Percentiles rank a stretch among this genome's conserved stretches.
Evolutionary conservation across 2,329 filamentous ascomycete genomes (phyloP).

Genomic region (Fusarium miscanthi): DNA sequence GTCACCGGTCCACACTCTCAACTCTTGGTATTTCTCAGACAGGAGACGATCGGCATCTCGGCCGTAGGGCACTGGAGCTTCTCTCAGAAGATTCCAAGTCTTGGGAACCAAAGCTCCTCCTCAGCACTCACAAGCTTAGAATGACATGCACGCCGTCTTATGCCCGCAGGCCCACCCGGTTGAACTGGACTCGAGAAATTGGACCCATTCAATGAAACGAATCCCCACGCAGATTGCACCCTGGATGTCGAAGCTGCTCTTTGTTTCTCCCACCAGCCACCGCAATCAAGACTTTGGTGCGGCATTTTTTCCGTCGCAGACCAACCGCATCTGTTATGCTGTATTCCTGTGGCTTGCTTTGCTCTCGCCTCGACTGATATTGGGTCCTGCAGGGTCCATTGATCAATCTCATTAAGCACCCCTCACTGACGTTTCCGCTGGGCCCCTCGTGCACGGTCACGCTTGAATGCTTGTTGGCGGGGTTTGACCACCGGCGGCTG

Average conservation of each 20-base stretch:
- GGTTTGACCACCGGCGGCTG: constrained; percentile 10
- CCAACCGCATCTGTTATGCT: neutral
- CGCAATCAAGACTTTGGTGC: constrained; percentile 11
- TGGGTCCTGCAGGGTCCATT: constrained; percentile 39
- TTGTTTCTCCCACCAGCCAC: constrained; percentile 19
- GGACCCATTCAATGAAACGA: constrained; percentile 6
- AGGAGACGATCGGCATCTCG: constrained; percentile 37
- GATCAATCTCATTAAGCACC: constrained; percentile 38
- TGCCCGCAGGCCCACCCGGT: constrained; percentile 23
- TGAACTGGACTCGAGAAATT: constrained; percentile 12
- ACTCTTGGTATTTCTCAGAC: constrained; percentile 29
- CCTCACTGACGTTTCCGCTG: constrained; percentile 25
- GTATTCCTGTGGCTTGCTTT: constrained; percentile 21
- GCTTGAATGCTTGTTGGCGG: constrained; percentile 21
- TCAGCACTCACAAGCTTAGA: constrained; percentile 20
- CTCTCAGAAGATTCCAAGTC: constrained; percentile 4
- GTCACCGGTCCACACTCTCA: constrained; percentile 31
- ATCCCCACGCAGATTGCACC: constrained; percentile 10
- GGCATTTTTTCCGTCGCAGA: constrained; percentile 31
- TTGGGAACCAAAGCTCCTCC: constrained; percentile 13
- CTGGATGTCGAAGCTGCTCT: constrained; percentile 2
- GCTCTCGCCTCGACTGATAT: constrained; percentile 15
- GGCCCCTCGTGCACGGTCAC: constrained; percentile 33
- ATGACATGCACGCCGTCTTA: constrained; percentile 34
- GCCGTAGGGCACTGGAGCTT: constrained; percentile 4